A percentile compares a stretch with the other conserved stretches of the same genome.
Conservation (phyloP, 1,284 basidiomycete species). For the Caloboletus inedulis region DNA sequence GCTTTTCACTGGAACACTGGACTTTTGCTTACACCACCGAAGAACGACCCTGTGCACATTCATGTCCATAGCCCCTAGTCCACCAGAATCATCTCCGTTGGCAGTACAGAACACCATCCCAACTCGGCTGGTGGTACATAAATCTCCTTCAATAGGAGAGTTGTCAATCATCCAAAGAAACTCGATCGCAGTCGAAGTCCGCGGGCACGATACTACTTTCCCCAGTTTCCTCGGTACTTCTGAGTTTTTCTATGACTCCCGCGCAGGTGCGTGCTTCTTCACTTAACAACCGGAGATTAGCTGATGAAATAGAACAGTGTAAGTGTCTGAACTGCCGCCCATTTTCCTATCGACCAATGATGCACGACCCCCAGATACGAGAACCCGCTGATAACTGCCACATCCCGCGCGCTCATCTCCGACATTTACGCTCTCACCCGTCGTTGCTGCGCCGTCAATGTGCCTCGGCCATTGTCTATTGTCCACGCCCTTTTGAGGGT, state of each 20-base stretch:
- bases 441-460: constrained; percentile 54
- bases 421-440: constrained; percentile 62
- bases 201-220: constrained; percentile 46
- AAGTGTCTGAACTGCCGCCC: constrained; percentile 19
- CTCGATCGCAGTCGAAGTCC: constrained; percentile 60
- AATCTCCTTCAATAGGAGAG: constrained; percentile 19
- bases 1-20: neutral
- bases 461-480: constrained; percentile 62
- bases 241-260: constrained; percentile 63
- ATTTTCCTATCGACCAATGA: constrained; percentile 5
- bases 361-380: constrained; percentile 50
- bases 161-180: constrained; percentile 49
- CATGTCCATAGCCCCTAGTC: constrained; percentile 12
- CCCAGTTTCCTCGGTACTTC: constrained; percentile 46
- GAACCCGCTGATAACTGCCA: constrained; percentile 71
- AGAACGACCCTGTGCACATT: neutral
- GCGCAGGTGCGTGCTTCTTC: constrained; percentile 49
- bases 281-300: constrained; percentile 2
- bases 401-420: constrained; percentile 63
- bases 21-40: neutral
- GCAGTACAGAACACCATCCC: constrained; percentile 1
- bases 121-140: neutral
- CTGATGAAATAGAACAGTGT: constrained; percentile 19
- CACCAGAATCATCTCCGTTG: neutral
- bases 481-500: constrained; percentile 53